Evolutionary conservation across 306 rosid genomes (phyloP).

Genomic region (Prunus kanzakura): DNA sequence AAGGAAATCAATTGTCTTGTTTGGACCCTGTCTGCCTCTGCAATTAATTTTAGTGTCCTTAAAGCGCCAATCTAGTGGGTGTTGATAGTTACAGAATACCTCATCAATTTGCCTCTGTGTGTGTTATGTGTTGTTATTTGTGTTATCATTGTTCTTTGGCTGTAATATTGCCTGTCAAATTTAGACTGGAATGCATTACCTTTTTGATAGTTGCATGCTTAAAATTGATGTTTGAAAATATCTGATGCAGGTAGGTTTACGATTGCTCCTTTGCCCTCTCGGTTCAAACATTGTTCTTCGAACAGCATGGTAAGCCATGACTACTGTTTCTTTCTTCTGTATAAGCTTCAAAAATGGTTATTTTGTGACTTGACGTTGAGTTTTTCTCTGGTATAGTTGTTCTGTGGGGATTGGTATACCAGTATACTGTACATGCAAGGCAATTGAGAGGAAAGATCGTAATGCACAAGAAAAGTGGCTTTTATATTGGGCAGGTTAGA

Average conservation of each 20-base stretch:
- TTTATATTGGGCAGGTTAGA: constrained; percentile 86
- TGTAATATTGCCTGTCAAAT: background rate
- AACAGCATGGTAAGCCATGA: constrained; percentile 68
- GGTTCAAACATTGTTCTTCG: constrained; percentile 75
- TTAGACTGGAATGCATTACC: background rate
- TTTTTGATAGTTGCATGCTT: background rate
- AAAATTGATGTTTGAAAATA: constrained; percentile 8
- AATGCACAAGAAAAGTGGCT: constrained; percentile 74
- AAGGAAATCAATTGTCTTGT: no score
- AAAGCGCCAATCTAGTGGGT: background rate
- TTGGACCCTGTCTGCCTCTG: no score
- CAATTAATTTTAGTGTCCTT: background rate
- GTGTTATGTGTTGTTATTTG: background rate
- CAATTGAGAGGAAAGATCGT: constrained; percentile 72
- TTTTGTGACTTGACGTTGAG: background rate
- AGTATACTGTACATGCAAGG: constrained; percentile 86
- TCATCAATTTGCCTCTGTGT: background rate
- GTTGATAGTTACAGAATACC: background rate
- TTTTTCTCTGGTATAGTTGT: constrained; percentile 50
- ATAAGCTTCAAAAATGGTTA: background rate
- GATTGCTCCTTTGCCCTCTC: constrained; percentile 74
- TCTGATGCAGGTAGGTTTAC: constrained; percentile 71
- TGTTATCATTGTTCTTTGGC: background rate
- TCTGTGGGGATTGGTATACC: constrained; percentile 83
- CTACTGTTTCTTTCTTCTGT: background rate